These are phyloP conservation scores for Mrakia blollopis DNA, from an alignment of 768 basidiomycete species.

Conservation along the genomic window DNA sequence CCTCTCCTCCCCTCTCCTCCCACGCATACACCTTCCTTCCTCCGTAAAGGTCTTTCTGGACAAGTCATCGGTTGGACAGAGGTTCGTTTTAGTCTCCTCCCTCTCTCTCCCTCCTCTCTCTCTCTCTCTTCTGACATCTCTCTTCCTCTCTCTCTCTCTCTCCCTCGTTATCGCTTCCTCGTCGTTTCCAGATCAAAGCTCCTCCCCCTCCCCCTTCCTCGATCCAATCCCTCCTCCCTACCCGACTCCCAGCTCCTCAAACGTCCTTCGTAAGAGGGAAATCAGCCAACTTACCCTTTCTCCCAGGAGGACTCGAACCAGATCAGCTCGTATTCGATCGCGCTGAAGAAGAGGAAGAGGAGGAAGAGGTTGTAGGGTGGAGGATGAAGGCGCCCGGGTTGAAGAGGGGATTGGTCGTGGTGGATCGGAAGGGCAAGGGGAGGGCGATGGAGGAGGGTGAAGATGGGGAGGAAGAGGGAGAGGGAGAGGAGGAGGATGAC, in stretches of 20 bases:
- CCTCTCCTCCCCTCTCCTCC: slow-evolving; percentile 7
- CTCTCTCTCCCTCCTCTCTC: background rate
- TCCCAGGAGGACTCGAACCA: slow-evolving; percentile 86
- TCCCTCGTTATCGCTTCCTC: background rate
- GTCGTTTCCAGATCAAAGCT: slow-evolving; percentile 36
- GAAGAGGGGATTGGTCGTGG: slow-evolving; percentile 22
- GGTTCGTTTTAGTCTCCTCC: slow-evolving; percentile 1
- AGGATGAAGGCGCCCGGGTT: slow-evolving; percentile 19
- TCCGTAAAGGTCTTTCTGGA: slow-evolving; percentile 24
- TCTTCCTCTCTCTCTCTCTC: background rate
- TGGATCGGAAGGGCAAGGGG: slow-evolving; percentile 5
- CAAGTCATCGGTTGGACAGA: slow-evolving; percentile 28
- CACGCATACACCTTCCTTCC: slow-evolving; percentile 19
- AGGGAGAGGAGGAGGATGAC: slow-evolving; percentile 36
- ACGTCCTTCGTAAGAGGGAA: slow-evolving; percentile 88
- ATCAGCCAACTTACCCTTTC: slow-evolving; percentile 85
- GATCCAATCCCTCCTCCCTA: slow-evolving; percentile 75
- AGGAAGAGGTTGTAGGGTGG: slow-evolving; percentile 28
- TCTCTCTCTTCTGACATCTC: background rate
- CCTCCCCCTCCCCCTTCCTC: slow-evolving; percentile 53
- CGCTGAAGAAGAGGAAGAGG: slow-evolving; percentile 17
- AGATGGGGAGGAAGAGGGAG: slow-evolving; percentile 46
- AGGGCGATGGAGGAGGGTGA: slow-evolving; percentile 31
- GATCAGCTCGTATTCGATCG: slow-evolving; percentile 38
- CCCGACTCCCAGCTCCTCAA: slow-evolving; percentile 72